Evolutionary conservation across 805 yeast genomes (phyloP), one percentile per base, ranked within the genome.

Genomic region (Kazachstania martiniae): DNA sequence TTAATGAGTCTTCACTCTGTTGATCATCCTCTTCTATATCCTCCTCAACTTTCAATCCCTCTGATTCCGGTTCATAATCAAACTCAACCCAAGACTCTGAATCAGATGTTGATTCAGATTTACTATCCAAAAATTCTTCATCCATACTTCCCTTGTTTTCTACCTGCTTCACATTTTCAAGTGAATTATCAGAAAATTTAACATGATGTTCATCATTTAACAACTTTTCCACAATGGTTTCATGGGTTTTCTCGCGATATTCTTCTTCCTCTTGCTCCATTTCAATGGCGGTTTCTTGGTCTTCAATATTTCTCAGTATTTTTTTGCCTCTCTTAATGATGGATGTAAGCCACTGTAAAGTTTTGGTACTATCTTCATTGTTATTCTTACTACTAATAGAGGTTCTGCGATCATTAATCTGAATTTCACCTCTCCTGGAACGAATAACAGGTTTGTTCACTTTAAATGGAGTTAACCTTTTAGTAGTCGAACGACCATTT

Each of bases 251-350:
- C 8, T 36, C 17, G 18, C 24, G 30, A 24, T 29, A 21, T 8
- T 28, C 16, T 18, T 14, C 21, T 9, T 35, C 34, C 9, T 27
- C 29, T 12, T 29, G 9, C 16, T 33, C 28, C n/a, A 17, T 28
- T 17, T 29, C 22, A 8, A 32, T 27, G 13, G 15, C 19, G 16
- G n/a, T 9, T 14, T 26, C 32, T 3, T 38, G 39, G 3, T 41
- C 47, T 10, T 40, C 28, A 16, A 46, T 14, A 2, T 42, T 28
- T 10, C 39, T 33, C 24, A 52, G 34, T 15, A 49, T 38, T 12
- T 36, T 27, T 19, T 39, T 44, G 12, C 56, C 56, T 36, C 44
- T 47, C 12, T 27, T 21, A 13, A 53, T 47, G 14, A 51, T 19
- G 0, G 51, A 44, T 4, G 39, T 34, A 10, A 50, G 29, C 53